Percentiles rank a stretch among this genome's conserved stretches.
phyloP scores from a whole-genome alignment of 805 yeast genomes.

The Zygosaccharomyces gambellarensis region DNA sequence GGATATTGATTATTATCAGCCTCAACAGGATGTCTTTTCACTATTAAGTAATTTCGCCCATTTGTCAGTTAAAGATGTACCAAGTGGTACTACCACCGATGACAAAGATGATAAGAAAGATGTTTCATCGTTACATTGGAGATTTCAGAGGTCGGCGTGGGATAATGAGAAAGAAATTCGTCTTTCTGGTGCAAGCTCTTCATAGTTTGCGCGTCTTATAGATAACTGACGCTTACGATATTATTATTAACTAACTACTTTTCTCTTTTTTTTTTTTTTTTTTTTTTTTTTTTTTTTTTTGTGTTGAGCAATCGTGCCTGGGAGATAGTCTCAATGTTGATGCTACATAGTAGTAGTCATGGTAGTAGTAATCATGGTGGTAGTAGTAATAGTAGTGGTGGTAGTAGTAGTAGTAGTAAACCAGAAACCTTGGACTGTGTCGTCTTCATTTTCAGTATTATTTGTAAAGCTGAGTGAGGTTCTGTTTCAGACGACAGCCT shows the following conservation, averaged over 20 bases:
- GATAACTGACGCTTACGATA: slow-evolving; percentile 4
- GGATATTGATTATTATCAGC: slow-evolving; percentile 38
- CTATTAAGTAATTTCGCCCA: slow-evolving; percentile 45
- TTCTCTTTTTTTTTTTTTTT: background rate
- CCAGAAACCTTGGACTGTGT: background rate
- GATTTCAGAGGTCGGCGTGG: slow-evolving; percentile 54
- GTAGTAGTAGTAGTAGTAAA: too few species aligned
- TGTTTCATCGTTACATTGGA: slow-evolving; percentile 58
- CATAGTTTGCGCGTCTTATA: slow-evolving; percentile 9
- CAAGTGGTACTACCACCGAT: slow-evolving; percentile 57
- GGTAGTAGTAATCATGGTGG: too few species aligned
- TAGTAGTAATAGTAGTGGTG: too few species aligned
- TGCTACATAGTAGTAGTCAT: too few species aligned
- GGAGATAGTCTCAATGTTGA: too few species aligned
- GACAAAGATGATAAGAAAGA: slow-evolving; percentile 50
- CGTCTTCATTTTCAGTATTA: background rate
- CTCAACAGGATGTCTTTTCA: slow-evolving; percentile 36
- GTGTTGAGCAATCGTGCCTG: background rate
- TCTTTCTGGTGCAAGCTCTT: slow-evolving; percentile 4
- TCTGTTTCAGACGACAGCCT: background rate
- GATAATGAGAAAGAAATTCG: slow-evolving; percentile 53
- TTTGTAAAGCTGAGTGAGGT: background rate
- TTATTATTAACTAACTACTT: background rate
- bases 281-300: background rate
- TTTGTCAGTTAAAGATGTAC: slow-evolving; percentile 58